Base-by-base conservation (phyloP, 345 rosid species). In the Salix dunnii region DNA sequence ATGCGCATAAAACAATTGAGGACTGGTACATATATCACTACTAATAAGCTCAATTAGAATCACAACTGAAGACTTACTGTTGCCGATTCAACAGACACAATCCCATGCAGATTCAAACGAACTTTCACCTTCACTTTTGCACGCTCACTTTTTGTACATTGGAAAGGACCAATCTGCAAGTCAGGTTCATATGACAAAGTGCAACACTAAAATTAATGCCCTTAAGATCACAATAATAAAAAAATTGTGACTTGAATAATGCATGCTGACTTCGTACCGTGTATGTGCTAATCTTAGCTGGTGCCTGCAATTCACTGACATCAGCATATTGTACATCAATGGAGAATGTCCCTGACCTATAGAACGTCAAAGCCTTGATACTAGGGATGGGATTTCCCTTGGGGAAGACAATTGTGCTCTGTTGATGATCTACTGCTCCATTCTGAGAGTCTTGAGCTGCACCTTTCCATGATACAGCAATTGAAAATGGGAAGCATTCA, bases 331-430 rank as follows among this genome's bases (percentile, higher is more conserved):
- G 96, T 30, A 93, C 91, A 90, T 93, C 97, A 49, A 95, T 83
- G 35, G 86, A 79, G 77, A 95, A 95, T 18, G 97, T 90, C 49
- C 89, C 91, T 21, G 94, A 84, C 76, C 94, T 89, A 78, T 88
- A 89, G 82, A 93, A 93, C 2, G 98, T 91, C 81, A 93, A 76
- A 73, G 94, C 96, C 87, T 95, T 95, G 74, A 91, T 67, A 72
- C 98, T 95, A 35, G 99, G 97, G 48, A 95, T 86, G 0, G 91
- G 84, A 75, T 95, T 95, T 78, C 99, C 99, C 82, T 88, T 91
- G 49, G 94, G 93, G 30, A 95, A 93, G 10, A 95, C 96, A 77
- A 91, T 46, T 38, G 92, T 90, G 76, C 89, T 83, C 82, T 90
- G 99, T 48, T 90, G 91, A 74, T 89, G 90, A 46, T 95, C 99